Evolutionary conservation across 2,329 filamentous ascomycete genomes (phyloP).

Genomic region (Trichoderma oligosporum): DNA sequence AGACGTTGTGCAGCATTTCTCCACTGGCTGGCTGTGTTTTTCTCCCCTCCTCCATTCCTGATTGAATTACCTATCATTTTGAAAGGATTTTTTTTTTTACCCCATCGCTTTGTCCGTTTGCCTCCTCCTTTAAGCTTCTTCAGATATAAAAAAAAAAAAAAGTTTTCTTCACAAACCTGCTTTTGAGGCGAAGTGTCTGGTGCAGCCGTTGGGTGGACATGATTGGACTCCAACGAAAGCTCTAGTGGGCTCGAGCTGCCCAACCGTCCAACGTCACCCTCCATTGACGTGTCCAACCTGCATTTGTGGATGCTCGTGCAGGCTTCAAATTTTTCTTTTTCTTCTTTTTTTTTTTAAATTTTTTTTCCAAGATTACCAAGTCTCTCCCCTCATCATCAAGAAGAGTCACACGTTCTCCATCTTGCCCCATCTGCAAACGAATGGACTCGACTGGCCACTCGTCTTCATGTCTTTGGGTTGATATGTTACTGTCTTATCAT

Average conservation of each 20-base stretch:
- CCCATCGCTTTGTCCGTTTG: background rate
- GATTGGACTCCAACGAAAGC: background rate
- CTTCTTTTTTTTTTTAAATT: background rate
- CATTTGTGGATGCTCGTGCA: conserved; percentile 14
- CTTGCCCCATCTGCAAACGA: background rate
- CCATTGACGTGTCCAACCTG: conserved; percentile 18
- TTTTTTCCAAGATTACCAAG: too few species aligned
- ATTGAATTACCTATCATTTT: background rate
- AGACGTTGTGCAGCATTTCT: conserved; percentile 8
- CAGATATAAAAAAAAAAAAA: too few species aligned
- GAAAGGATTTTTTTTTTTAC: too few species aligned
- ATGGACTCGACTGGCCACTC: background rate
- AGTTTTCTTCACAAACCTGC: conserved; percentile 7
- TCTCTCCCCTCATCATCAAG: background rate
- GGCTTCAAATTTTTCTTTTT: conserved; percentile 4
- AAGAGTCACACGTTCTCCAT: background rate
- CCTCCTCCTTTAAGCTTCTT: too few species aligned
- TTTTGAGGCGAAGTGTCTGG: conserved; percentile 6
- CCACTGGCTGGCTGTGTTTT: background rate
- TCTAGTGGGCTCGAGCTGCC: conserved; percentile 5
- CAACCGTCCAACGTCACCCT: conserved; percentile 15
- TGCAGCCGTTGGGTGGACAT: background rate
- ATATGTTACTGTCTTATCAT: conserved; percentile 14
- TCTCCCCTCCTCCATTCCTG: background rate
- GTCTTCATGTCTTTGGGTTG: background rate